phyloP scores from a whole-genome alignment of 129 eudicot genomes.

The Flaveria bidentis region DNA sequence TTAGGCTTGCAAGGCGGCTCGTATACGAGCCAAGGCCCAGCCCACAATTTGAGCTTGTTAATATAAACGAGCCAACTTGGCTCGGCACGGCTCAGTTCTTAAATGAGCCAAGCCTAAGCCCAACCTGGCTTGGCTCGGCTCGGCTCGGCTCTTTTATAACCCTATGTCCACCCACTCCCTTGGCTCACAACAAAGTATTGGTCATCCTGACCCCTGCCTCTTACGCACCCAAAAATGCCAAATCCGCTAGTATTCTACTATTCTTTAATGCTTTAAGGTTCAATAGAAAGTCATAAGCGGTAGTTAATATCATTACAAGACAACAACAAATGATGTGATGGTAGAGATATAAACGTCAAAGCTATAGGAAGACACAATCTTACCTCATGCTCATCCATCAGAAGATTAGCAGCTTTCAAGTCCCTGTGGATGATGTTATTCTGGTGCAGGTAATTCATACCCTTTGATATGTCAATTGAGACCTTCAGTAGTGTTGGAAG shows the following conservation, averaged over 20 bases:
- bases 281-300: not conserved
- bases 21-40: too few species aligned
- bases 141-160: too few species aligned
- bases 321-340: constrained; percentile 14
- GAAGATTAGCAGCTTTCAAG: constrained; percentile 98
- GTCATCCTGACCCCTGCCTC: not conserved
- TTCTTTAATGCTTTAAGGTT: constrained; percentile 12
- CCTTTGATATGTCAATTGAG: constrained; percentile 89
- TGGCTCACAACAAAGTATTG: not conserved
- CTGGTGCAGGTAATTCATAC: constrained; percentile 98
- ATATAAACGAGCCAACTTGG: too few species aligned
- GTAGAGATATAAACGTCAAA: constrained; percentile 3
- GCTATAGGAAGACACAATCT: constrained; percentile 34
- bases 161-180: not conserved
- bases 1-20: too few species aligned
- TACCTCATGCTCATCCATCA: constrained; percentile 98
- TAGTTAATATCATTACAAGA: not conserved
- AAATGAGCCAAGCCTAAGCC: too few species aligned
- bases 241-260: not conserved
- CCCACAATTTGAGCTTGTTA: too few species aligned
- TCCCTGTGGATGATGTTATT: constrained; percentile 96
- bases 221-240: not conserved
- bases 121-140: too few species aligned
- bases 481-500: constrained; percentile 87
- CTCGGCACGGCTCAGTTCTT: too few species aligned